phyloP scores from a whole-genome alignment of 306 rosid genomes.

The Spatholobus suberectus region DNA sequence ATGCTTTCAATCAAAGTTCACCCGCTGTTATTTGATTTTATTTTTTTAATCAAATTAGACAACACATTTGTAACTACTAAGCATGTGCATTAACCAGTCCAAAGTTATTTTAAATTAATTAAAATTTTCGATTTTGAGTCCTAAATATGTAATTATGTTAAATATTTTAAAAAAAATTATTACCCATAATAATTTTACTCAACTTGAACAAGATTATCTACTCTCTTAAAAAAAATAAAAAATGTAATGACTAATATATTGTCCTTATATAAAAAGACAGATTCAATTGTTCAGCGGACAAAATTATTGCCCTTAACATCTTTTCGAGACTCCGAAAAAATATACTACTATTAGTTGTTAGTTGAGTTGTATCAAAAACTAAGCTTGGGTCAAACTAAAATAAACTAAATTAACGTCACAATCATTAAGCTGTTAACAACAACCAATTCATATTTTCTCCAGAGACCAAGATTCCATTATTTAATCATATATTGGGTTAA shows the following conservation, averaged over 20 bases:
- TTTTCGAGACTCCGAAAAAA: background rate
- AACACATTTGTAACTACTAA: too few relatives aligned
- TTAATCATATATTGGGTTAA: background rate
- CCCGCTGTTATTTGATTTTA: too few relatives aligned
- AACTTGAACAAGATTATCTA: too few relatives aligned
- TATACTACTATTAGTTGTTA: background rate
- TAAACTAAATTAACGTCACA: conserved; percentile 2
- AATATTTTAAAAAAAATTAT: too few relatives aligned
- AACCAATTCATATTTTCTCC: background rate
- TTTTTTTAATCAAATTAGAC: too few relatives aligned
- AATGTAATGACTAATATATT: background rate
- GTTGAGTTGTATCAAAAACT: background rate
- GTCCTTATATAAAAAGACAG: background rate
- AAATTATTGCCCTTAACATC: background rate
- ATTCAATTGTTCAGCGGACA: background rate
- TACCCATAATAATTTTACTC: too few relatives aligned
- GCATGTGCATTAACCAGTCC: too few relatives aligned
- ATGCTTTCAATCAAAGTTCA: too few relatives aligned
- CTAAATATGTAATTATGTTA: too few relatives aligned
- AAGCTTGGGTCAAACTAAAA: conserved; percentile 4
- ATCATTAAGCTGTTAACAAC: conserved; percentile 27
- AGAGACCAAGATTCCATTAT: conserved; percentile 29
- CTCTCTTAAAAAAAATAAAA: background rate
- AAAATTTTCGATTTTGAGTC: too few relatives aligned
- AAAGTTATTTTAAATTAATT: too few relatives aligned